Evolutionary conservation across 2,329 filamentous ascomycete genomes (phyloP), one percentile per base, ranked within the genome.

Genomic region (Acrocalymma vagum): DNA sequence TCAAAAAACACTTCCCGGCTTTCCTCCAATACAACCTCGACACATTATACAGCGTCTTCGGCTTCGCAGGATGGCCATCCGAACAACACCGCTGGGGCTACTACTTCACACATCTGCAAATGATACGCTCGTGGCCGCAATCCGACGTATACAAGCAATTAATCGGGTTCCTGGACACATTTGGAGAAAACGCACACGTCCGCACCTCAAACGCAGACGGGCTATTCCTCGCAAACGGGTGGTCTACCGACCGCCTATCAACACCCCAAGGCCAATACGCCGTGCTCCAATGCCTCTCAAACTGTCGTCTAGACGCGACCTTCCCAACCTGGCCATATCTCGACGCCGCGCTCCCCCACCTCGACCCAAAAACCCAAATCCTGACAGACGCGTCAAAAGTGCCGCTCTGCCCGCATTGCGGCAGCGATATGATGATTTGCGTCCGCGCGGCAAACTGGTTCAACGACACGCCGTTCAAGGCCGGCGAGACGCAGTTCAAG

Each of bases 141-240:
- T 68, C 59, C n/a, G 13, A 16, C 2, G 28, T 55, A 13, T 69
- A 61, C 30, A 27, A 30, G 13, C 24, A 23, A 21, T 50, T 54
- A 4, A 31, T 54, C 9, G 25, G 39, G 2, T 52, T 52, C 44
- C 36, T 56, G 11, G 33, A 50, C 6, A 37, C 27, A 3, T 59
- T 43, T 10, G 40, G 42, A 6, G 45, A 52, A 9, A 42, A 53
- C 7, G 48, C 48, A 7, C 62, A 62, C 21, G 41, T 70, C 9
- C 55, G 65, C 7, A 70, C 67, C 2, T 63, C 59, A 3, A 70
- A 70, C 34, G 64, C 62, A 2, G 66, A 70, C 25, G 57, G 63
- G 3, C 42, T 68, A 3, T 70, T 69, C 28, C 18, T 60, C 10
- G 49, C 51, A 1, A 58, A 66, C 24, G 63, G 62, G 1, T 63